Base-by-base conservation (phyloP, 305 asterid species). In the Ajuga reptans region DNA sequence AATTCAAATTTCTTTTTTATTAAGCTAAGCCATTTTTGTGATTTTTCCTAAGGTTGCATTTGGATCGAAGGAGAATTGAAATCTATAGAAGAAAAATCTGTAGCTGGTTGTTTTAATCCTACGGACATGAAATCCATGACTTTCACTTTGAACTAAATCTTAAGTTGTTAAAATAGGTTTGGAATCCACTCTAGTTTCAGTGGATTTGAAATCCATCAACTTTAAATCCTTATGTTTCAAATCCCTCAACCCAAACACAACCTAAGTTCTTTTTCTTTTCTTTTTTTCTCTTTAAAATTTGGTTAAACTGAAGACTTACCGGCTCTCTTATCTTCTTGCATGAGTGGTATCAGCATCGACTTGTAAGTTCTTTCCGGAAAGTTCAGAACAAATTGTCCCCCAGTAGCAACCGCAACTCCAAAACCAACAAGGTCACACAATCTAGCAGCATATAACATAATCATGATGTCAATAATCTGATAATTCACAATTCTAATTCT, bases 371-470 rank as follows among this genome's bases (percentile, higher is more conserved):
- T 91, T 72, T 94, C 97, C 0, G 98, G 96, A 64, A 94, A 94
- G 72, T 85, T 91, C 64, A 91, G 45, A 62, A 91, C 88, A 59
- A 85, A 94, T 52, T 94, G 96, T 34, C 88, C 80, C 4, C 97
- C 96, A 4, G 98, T 91, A 64, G 98, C 98, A 64, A 87, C 51
- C 10, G 96, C 98, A 82, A 91, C 99, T 53, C 99, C 99, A 78
- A 94, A 91, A 56, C 97, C 99, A 55, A 94, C 97, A 71, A 94
- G 96, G 76, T 94, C 99, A 59, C 96, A 89, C 82, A 93, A 77
- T 78, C 99, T 93, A 73, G 1, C 31, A 10, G 62, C 42, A 46
- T 42, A 2, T 3, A 70, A 34, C 34, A 51, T 66, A 70, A 70
- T 18, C 37, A 46, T 62, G 46, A 16, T 71, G 62, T 64, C 42